Evolutionary conservation across 768 basidiomycete species (phyloP), one percentile per base, ranked within the genome.

Genomic region (Calocybe gangraenosa): DNA sequence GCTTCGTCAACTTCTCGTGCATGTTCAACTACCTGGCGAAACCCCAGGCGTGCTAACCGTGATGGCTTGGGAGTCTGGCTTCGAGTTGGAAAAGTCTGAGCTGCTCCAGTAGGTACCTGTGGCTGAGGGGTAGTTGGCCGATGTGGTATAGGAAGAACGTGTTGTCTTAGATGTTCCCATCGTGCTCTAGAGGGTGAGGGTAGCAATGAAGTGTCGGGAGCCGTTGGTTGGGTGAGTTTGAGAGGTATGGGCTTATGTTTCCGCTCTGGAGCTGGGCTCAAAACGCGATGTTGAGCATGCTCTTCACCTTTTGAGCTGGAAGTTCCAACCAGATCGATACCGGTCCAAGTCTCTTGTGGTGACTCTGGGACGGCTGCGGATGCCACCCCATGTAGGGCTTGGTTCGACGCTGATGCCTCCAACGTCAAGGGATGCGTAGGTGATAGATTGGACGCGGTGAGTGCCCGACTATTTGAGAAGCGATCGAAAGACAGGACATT

Each of bases 1-100:
- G 64, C 61, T 38, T 81, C 75, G 34, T 80, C 76, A 32, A 69
- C 66, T 43, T 78, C 81, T 20, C 73, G 73, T 2, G 68, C 82
- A 45, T 79, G 73, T 25, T 87, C 84, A 1, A 85, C 83, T 10
- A 84, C 77, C 18, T 86, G 81, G 37, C 71, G 71, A 51, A 84
- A 79, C 1, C 76, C 81, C 10, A 82, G 60, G 37, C 70, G 70
- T 5, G 70, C 69, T 22, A 82, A 58, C 11, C 75, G 67, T 25
- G 75, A 78, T 3, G 68, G 69, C 52, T 78, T 81, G 8, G 77
- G 73, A 0, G 76, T 65, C 40, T 64, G 66, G 36, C 57, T 60
- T 28, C 59, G 50, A 52, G 32, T 52, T 39, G 50, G 59, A 23
- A 45, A 57, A 42, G 43, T 49, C 34, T 44, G 53, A 22, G 47